A percentile compares a stretch with the other conserved stretches of the same genome.
Evolutionary conservation across 2,329 filamentous ascomycete genomes (phyloP).

Genomic region (Neurospora sp.): DNA sequence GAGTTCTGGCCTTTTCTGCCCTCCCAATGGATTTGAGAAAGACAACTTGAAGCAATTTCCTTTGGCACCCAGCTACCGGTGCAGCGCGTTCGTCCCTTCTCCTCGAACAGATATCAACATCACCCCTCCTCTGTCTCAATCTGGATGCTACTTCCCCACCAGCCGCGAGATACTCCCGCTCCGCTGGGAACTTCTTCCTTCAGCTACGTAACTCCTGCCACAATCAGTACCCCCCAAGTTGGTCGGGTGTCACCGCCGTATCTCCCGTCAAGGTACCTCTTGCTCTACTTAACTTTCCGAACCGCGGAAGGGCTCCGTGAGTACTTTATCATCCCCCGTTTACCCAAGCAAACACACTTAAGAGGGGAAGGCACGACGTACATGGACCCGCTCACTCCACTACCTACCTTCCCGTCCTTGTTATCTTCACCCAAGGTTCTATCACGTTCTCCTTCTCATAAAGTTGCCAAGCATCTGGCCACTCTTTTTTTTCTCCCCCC

Average conservation of each 20-base stretch:
- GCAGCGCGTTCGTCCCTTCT: neutral
- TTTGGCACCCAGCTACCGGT: neutral
- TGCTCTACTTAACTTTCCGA: neutral
- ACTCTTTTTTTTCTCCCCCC: neutral
- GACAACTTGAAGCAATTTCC: neutral
- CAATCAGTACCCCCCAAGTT: neutral
- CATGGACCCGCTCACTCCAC: neutral
- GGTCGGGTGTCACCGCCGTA: neutral
- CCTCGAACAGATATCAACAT: neutral
- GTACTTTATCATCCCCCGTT: neutral
- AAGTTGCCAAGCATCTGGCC: neutral
- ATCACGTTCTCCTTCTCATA: neutral
- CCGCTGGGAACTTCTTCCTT: neutral
- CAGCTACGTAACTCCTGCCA: neutral
- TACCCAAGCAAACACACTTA: neutral
- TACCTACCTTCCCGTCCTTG: neutral
- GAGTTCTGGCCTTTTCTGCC: neutral
- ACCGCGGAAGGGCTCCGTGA: neutral
- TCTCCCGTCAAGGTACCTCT: neutral
- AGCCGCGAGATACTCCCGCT: neutral
- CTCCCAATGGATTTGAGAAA: neutral
- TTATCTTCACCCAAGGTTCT: neutral
- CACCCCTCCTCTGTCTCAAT: neutral
- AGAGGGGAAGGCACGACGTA: neutral
- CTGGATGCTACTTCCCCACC: neutral